phyloP scores from a whole-genome alignment of 1,284 basidiomycete genomes.

The Gastroboletus turbinatus region DNA sequence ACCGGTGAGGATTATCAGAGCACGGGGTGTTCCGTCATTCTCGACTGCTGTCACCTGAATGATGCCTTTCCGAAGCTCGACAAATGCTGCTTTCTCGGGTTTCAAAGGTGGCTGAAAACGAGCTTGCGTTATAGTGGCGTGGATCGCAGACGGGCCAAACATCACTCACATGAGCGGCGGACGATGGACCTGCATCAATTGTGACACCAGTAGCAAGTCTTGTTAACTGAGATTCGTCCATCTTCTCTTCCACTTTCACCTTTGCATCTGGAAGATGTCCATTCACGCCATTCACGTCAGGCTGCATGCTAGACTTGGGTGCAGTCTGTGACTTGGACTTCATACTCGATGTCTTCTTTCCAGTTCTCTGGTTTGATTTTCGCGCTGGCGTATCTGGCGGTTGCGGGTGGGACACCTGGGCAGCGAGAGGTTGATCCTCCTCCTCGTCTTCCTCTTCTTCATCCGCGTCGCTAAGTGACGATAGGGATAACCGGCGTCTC shows the following conservation, averaged over 20 bases:
- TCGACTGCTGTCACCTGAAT: slow-evolving; percentile 87
- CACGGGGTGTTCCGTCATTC: slow-evolving; percentile 77
- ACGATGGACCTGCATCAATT: slow-evolving; percentile 59
- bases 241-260: slow-evolving; percentile 73
- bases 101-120: slow-evolving; percentile 47
- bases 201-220: slow-evolving; percentile 80
- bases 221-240: slow-evolving; percentile 71
- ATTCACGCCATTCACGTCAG: slow-evolving; percentile 49
- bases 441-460: slow-evolving; percentile 36
- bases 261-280: slow-evolving; percentile 47
- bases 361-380: slow-evolving; percentile 44
- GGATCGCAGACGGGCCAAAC: not conserved
- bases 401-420: slow-evolving; percentile 41
- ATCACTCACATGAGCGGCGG: slow-evolving; percentile 47
- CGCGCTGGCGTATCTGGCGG: slow-evolving; percentile 27
- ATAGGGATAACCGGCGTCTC: slow-evolving; percentile 50
- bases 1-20: slow-evolving; percentile 86
- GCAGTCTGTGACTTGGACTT: slow-evolving; percentile 60
- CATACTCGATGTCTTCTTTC: slow-evolving; percentile 57
- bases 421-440: slow-evolving; percentile 62
- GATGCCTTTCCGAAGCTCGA: slow-evolving; percentile 82
- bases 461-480: slow-evolving; percentile 46
- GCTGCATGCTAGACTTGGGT: slow-evolving; percentile 39
- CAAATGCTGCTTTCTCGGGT: slow-evolving; percentile 75
- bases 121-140: not conserved